Base-by-base conservation (phyloP, 192 early-diverging fungal genomes). In the Entomortierella parvispora region DNA sequence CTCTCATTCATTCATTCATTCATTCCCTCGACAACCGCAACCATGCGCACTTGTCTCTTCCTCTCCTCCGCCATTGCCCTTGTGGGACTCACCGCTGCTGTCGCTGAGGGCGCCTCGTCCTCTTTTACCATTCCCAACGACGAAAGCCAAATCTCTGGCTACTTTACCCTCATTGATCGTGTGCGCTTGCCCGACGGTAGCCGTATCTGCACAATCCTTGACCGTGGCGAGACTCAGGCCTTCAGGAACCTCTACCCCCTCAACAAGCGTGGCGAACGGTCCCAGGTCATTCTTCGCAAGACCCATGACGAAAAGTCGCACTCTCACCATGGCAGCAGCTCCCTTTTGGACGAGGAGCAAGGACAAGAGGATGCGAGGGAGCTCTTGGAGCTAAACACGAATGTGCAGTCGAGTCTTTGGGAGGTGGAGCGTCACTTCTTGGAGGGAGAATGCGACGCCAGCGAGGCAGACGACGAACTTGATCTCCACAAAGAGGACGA, bases 21-120 rank as follows among this genome's bases (percentile, higher is more conserved):
- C 34, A 64, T 53, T 53, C 18, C 26, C 32, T 58, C 7, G 25
- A 10, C 20, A 6, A 31, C 26, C 52, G 34, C 63, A 56, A 23
- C 47, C 28, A 77, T 77, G 74, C 74, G 65, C 42, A 52, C 48
- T 18, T 77, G 74, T 64, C 65, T 77, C 55, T 68, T 77, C 56
- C 43, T 77, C 44, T 64, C 74, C 6, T 68, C 26, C 31, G 74
- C 74, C 7, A 45, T 77, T 32, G 74, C 66, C 1, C 59, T 77
- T 7, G 74, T 53, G 9, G 72, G 52, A 5, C 37, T 76, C 8
- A 52, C 60, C 10, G 42, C 68, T 11, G n/a, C 32, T 12, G 12
- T 42, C 62, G 11, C 59, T 32, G 3, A 54, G 23, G 20, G 47
- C 17, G 25, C 57, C 1, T 32, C 49, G 0, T 59, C 54, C 22